Conservation (phyloP, 495 filamentous ascomycete species). For the Podospora bellae-mahoneyi region DNA sequence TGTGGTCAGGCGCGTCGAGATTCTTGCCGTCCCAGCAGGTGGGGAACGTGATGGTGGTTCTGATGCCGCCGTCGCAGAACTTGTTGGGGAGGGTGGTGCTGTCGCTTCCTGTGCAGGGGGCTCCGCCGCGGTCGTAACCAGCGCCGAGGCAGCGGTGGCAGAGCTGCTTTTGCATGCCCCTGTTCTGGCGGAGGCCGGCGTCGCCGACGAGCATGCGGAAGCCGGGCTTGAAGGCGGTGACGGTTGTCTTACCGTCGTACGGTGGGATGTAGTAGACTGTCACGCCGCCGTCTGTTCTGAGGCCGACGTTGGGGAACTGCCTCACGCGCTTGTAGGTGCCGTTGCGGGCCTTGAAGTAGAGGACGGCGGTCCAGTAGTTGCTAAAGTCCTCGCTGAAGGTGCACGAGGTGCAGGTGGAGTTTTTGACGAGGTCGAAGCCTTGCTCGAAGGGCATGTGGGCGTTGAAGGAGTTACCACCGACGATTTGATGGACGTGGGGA, state of each 20-base stretch:
- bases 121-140: conserved; percentile 42
- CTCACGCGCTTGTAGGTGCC: conserved; percentile 45
- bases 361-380: conserved; percentile 47
- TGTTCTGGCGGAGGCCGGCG: conserved; percentile 26
- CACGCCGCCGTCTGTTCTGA: conserved; percentile 41
- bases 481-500: conserved; percentile 42
- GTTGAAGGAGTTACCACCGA: conserved; percentile 43
- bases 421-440: conserved; percentile 30
- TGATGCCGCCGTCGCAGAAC: conserved; percentile 44
- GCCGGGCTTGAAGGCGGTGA: conserved; percentile 46
- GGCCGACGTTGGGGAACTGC: conserved; percentile 42
- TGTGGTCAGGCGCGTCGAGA: conserved; percentile 33
- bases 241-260: conserved; percentile 39
- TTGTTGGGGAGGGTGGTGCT: conserved; percentile 40
- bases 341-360: conserved; percentile 46
- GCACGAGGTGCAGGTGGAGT: conserved; percentile 42
- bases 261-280: conserved; percentile 51
- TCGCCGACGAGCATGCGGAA: conserved; percentile 45
- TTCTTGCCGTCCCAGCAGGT: conserved; percentile 52
- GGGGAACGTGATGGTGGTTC: conserved; percentile 47
- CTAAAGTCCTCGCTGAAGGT: conserved; percentile 43
- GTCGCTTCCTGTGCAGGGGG: conserved; percentile 47
- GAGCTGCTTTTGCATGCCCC: conserved; percentile 34
- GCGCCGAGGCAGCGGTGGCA: conserved; percentile 46
- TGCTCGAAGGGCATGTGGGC: conserved; percentile 37